Evolutionary conservation across 257 asterid species (phyloP).

Genomic region (Penstemon newberryi): DNA sequence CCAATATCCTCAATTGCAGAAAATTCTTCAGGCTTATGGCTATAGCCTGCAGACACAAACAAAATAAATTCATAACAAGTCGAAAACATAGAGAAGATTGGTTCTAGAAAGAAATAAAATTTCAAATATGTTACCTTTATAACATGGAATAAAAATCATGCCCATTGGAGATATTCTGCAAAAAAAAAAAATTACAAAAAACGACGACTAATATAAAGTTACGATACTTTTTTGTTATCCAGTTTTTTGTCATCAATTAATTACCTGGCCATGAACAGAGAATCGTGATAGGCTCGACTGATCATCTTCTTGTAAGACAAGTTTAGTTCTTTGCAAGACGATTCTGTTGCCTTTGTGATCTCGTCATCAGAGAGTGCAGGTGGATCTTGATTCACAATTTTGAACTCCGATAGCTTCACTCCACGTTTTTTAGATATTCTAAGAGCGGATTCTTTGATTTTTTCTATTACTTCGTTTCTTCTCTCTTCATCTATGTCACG

Average conservation of each 20-base stretch:
- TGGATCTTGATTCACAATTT: conserved; percentile 90
- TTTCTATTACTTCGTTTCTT: conserved; percentile 67
- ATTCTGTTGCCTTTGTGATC: conserved; percentile 71
- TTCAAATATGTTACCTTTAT: conserved; percentile 59
- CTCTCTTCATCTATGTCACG: conserved; percentile 86
- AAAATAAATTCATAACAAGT: background rate
- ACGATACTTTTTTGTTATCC: background rate
- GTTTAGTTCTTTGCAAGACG: conserved; percentile 68
- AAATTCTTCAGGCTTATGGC: conserved; percentile 88
- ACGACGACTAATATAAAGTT: background rate
- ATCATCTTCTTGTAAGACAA: conserved; percentile 85
- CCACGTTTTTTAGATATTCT: conserved; percentile 57
- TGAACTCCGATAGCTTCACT: conserved; percentile 69
- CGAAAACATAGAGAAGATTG: background rate
- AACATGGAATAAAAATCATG: conserved; percentile 97
- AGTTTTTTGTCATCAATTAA: background rate
- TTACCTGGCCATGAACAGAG: conserved; percentile 96
- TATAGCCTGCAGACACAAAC: conserved; percentile 43
- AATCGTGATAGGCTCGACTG: conserved; percentile 96
- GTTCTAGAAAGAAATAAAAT: background rate
- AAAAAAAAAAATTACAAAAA: background rate
- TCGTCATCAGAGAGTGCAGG: conserved; percentile 75
- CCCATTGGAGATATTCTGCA: conserved; percentile 91
- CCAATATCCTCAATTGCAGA: conserved; percentile 52
- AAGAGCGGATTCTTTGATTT: conserved; percentile 62